phyloP scores from a whole-genome alignment of 1,284 basidiomycete species.

The Abortiporus biennis region DNA sequence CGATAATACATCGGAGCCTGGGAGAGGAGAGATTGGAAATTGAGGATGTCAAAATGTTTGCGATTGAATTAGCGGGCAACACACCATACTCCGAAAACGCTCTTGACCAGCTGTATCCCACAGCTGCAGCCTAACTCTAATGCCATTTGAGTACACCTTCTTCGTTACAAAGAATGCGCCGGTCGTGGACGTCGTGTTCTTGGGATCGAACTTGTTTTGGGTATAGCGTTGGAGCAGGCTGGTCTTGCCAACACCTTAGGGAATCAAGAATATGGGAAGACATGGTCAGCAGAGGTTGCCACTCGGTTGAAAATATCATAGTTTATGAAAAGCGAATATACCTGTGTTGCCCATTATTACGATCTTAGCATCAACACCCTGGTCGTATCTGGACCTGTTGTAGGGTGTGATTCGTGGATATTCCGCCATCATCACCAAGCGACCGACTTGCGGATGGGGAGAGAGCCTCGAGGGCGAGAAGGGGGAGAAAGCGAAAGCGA shows the following conservation, averaged over 20 bases:
- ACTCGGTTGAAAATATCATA: constrained; percentile 2
- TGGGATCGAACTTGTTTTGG: constrained; percentile 83
- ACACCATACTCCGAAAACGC: constrained; percentile 88
- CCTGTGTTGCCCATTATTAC: constrained; percentile 96
- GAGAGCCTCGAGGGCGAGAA: constrained; percentile 17
- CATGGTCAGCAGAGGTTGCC: background rate
- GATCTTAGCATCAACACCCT: constrained; percentile 91
- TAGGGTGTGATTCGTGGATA: constrained; percentile 53
- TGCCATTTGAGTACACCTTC: constrained; percentile 84
- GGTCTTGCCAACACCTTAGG: constrained; percentile 87
- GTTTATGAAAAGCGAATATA: constrained; percentile 22
- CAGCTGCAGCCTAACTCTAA: constrained; percentile 80
- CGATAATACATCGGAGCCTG: constrained; percentile 99
- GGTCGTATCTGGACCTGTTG: constrained; percentile 60
- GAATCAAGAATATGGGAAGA: background rate
- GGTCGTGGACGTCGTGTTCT: constrained; percentile 86
- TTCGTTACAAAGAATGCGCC: constrained; percentile 95
- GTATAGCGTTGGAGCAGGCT: constrained; percentile 92
- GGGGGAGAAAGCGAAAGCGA: constrained; percentile 18
- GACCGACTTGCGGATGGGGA: constrained; percentile 17
- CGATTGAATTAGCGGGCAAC: constrained; percentile 22
- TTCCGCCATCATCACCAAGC: constrained; percentile 24
- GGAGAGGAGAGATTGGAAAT: constrained; percentile 8
- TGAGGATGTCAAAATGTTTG: constrained; percentile 9
- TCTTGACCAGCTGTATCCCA: constrained; percentile 99